A percentile compares a stretch with the other conserved stretches of the same genome.
Conservation (phyloP, 2,329 filamentous ascomycete species). For the Simplicillium aogashimaense region DNA sequence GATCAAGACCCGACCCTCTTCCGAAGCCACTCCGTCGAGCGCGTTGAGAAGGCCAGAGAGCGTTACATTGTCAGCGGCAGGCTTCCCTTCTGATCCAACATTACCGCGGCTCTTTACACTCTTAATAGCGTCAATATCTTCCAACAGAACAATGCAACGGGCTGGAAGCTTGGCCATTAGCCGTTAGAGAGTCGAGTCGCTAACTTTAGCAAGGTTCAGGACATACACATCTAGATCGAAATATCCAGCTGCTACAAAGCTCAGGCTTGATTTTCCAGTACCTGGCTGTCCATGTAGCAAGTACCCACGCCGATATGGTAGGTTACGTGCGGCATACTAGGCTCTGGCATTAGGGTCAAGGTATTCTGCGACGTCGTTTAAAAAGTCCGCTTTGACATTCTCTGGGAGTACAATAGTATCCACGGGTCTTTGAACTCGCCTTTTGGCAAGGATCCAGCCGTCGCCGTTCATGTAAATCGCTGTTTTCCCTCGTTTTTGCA, state of each 20-base stretch:
- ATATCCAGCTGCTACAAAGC: conserved; percentile 39
- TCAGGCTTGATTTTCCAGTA: conserved; percentile 49
- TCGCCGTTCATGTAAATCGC: conserved; percentile 17
- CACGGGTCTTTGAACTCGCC: conserved; percentile 11
- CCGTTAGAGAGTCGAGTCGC: conserved; percentile 37
- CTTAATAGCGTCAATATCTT: conserved; percentile 39
- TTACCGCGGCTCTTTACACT: background rate
- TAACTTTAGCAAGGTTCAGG: conserved; percentile 37
- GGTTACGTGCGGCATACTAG: conserved; percentile 9
- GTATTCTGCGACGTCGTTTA: conserved; percentile 24
- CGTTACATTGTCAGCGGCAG: conserved; percentile 12
- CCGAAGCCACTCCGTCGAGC: conserved; percentile 57
- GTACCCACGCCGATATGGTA: conserved; percentile 38
- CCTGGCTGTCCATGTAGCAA: conserved; percentile 55
- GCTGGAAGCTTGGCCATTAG: conserved; percentile 42
- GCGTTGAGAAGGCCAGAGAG: conserved; percentile 59
- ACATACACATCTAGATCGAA: conserved; percentile 41
- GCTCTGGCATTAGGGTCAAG: conserved; percentile 12
- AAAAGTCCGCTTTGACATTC: background rate
- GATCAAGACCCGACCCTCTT: conserved; percentile 57
- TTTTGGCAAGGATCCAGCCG: conserved; percentile 12
- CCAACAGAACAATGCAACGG: conserved; percentile 42
- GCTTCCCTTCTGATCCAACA: background rate
- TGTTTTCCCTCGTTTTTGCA: conserved; percentile 16
- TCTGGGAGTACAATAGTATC: conserved; percentile 7